Conservation (phyloP, 2,329 filamentous ascomycete species). For the Ophiostoma novo-ulmi region DNA sequence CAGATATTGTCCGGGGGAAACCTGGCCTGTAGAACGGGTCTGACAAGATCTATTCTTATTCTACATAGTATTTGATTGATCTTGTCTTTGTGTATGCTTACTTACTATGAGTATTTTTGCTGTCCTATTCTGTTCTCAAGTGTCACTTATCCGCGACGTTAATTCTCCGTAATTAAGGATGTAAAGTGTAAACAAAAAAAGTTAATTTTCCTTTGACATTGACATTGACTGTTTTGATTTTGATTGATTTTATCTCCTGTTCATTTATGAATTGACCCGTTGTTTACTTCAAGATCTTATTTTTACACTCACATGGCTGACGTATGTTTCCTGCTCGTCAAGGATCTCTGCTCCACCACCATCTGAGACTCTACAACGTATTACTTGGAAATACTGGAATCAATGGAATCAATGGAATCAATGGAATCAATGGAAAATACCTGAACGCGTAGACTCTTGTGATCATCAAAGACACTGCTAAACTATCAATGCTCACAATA, state of each 20-base stretch:
- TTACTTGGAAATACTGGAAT: not conserved
- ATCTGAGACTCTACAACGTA: not conserved
- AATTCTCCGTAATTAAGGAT: slow-evolving; percentile 7
- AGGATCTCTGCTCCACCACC: slow-evolving; percentile 4
- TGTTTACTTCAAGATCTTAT: not conserved
- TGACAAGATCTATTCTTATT: not conserved
- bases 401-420: no score
- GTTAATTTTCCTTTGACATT: not conserved
- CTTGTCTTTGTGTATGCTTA: not conserved
- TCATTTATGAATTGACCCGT: no score
- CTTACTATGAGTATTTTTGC: not conserved
- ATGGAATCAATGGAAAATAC: no score
- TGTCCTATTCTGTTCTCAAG: not conserved
- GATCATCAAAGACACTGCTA: not conserved
- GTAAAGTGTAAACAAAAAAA: not conserved
- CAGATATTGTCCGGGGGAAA: slow-evolving; percentile 22
- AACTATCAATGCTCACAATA: not conserved
- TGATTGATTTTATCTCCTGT: not conserved
- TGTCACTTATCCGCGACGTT: not conserved
- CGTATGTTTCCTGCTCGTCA: slow-evolving; percentile 1
- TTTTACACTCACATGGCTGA: slow-evolving; percentile 3
- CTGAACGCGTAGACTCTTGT: not conserved
- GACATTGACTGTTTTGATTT: not conserved
- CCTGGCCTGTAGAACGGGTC: slow-evolving; percentile 1
- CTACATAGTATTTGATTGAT: not conserved